Base-by-base conservation (phyloP, 305 asterid species). In the Ajuga reptans region DNA sequence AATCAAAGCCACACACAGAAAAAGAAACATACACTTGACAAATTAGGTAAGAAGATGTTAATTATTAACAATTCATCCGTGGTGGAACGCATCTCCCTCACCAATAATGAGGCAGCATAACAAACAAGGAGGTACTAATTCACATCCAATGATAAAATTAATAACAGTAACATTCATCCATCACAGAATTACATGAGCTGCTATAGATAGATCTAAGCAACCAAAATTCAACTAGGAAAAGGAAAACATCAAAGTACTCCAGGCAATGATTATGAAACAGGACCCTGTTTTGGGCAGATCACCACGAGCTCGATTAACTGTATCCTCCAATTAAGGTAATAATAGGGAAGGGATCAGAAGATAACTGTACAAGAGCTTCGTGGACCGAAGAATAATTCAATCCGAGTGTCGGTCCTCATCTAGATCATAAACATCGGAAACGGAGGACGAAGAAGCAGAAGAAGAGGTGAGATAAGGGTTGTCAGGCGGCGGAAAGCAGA, bases 401-500 rank as follows among this genome's bases (percentile, higher is more conserved):
- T 81, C 82, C 11, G 83, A 71, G 81, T 79, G 89, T 1, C 71
- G 79, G 64, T 72, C 80, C 21, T 66, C 65, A 6, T 78, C 73
- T 1, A 66, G 71, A 73, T 78, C 79, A 56, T 78, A 65, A 50
- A 76, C 37, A 64, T 78, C 88, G 2, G 79, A 83, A 37, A 64
- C 80, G n/a, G 78, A 77, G 4, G 87, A 75, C 0, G 81, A 78
- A 1, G 86, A 81, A 0, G 83, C 66, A 0, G 78, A 64, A 1
- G 83, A 79, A 2, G 83, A 75, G 9, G 78, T 11, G 34, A 75
- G 54, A 45, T 61, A 75, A 11, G 73, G 82, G 27, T 64, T 77
- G 29, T 14, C 42, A 37, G 83, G 86, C 7, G 69, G 74, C 14
- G 89, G 91, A 41, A 75, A 83, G 81, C 91, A 88, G 58, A 86